Evolutionary conservation across 75 land plant genomes (phyloP).

Genomic region (Cryptomeria japonica): DNA sequence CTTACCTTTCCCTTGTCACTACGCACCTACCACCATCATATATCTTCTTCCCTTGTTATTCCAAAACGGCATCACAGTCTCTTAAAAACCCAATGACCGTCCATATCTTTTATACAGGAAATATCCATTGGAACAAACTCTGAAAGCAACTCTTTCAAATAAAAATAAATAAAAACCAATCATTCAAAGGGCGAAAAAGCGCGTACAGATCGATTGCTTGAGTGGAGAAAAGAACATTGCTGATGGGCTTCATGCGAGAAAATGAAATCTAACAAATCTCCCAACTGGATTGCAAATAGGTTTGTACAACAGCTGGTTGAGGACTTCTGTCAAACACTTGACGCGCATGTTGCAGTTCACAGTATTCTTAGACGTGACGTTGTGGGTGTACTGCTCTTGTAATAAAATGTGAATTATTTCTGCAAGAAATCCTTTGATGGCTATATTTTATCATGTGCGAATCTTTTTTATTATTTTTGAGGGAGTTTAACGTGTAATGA

Average conservation of each 20-base stretch:
- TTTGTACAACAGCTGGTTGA: not conserved
- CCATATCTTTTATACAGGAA: not conserved
- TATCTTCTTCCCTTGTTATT: not conserved
- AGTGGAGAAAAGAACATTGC: not conserved
- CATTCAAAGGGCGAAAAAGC: not conserved
- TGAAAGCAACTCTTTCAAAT: not conserved
- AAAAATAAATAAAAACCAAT: not conserved
- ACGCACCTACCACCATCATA: not conserved
- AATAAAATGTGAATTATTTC: not conserved
- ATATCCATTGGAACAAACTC: not conserved
- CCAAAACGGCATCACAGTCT: not conserved
- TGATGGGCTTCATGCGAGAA: not conserved
- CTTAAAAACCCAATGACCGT: not conserved
- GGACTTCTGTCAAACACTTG: not conserved
- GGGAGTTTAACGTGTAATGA: not conserved
- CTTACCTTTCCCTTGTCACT: not conserved
- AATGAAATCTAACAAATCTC: not conserved
- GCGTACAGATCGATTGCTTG: not conserved
- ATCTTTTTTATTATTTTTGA: not conserved
- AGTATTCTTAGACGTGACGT: not conserved
- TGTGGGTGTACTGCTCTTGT: not conserved
- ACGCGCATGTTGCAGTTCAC: not conserved
- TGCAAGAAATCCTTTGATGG: not conserved
- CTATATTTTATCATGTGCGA: not conserved
- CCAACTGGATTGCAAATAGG: not conserved